Percentiles rank a stretch among this genome's conserved stretches.
phyloP scores from a whole-genome alignment of 306 rosid species.

The Alnus rubra region DNA sequence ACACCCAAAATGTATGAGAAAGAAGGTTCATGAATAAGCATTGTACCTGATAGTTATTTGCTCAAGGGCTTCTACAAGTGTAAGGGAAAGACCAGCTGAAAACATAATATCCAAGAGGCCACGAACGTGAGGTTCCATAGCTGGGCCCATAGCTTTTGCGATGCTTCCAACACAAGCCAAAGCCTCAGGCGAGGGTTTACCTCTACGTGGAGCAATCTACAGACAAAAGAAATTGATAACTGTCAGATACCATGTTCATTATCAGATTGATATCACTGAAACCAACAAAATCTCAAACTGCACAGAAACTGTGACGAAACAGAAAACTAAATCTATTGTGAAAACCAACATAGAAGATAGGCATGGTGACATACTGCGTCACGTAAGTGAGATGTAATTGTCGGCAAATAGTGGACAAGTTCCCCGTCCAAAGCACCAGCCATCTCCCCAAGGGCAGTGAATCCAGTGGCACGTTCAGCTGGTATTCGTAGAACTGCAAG shows the following conservation, averaged over 20 bases:
- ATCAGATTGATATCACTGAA: slow-evolving; percentile 22
- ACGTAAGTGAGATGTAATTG: slow-evolving; percentile 78
- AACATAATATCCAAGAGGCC: slow-evolving; percentile 93
- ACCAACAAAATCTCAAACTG: slow-evolving; percentile 23
- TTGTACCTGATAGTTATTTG: slow-evolving; percentile 72
- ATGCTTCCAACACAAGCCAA: slow-evolving; percentile 98
- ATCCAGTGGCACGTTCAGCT: slow-evolving; percentile 96
- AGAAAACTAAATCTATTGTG: slow-evolving; percentile 23
- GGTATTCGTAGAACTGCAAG: slow-evolving; percentile 88
- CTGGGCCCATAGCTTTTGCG: slow-evolving; percentile 92
- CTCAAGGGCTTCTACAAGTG: slow-evolving; percentile 90
- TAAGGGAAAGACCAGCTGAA: slow-evolving; percentile 83
- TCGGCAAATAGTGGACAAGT: slow-evolving; percentile 83
- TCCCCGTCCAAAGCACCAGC: slow-evolving; percentile 99
- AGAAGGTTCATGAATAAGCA: slow-evolving; percentile 16
- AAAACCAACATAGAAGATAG: slow-evolving; percentile 16
- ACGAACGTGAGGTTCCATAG: slow-evolving; percentile 85
- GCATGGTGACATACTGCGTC: slow-evolving; percentile 73
- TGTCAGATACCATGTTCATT: slow-evolving; percentile 30
- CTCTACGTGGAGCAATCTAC: slow-evolving; percentile 98
- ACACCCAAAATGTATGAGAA: slow-evolving; percentile 1
- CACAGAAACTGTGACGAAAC: slow-evolving; percentile 15
- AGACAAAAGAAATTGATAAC: slow-evolving; percentile 31
- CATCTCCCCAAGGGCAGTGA: slow-evolving; percentile 99
- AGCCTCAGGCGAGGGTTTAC: slow-evolving; percentile 95